phyloP scores from a whole-genome alignment of 1,139 yeast genomes.

The Yamadazyma triangularis region DNA sequence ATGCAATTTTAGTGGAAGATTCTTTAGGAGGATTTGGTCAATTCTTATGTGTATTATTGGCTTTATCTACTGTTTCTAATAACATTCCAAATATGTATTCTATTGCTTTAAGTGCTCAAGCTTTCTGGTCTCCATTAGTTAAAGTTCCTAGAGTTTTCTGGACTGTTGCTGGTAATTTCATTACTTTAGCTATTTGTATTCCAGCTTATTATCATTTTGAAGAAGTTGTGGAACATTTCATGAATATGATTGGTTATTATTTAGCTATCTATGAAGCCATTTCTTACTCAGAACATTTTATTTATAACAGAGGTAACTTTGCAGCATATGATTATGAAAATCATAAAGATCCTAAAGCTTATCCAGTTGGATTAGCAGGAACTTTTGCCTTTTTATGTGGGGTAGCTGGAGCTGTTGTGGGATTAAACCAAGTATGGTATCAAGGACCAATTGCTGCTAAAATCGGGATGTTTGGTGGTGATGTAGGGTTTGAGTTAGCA shows the following conservation, averaged over 20 bases:
- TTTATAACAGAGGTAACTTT: constrained; percentile 60
- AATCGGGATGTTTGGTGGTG: constrained; percentile 75
- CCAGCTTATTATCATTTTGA: constrained; percentile 79
- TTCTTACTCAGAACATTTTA: constrained; percentile 70
- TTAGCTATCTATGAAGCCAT: constrained; percentile 79
- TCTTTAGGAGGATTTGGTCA: constrained; percentile 87
- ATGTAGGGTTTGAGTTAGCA: constrained; percentile 81
- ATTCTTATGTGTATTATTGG: constrained; percentile 79
- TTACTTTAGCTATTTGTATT: constrained; percentile 79
- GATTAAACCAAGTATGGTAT: constrained; percentile 87
- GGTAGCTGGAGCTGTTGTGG: constrained; percentile 77
- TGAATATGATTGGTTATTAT: constrained; percentile 90
- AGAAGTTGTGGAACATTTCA: constrained; percentile 72
- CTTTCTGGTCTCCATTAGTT: constrained; percentile 68
- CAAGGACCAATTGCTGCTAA: constrained; percentile 58
- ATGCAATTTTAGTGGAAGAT: constrained; percentile 68
- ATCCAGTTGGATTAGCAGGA: constrained; percentile 80
- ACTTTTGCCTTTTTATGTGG: constrained; percentile 76
- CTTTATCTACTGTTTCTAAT: constrained; percentile 82
- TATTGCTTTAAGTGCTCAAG: constrained; percentile 78
- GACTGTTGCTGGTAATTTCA: constrained; percentile 73
- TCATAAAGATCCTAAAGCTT: constrained; percentile 50
- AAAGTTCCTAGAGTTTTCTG: constrained; percentile 77
- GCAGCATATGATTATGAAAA: constrained; percentile 58
- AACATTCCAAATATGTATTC: constrained; percentile 93